Percentiles rank a stretch among this genome's conserved stretches.
phyloP scores from a whole-genome alignment of 2,329 filamentous ascomycete species.

The Diaporthe australafricana region DNA sequence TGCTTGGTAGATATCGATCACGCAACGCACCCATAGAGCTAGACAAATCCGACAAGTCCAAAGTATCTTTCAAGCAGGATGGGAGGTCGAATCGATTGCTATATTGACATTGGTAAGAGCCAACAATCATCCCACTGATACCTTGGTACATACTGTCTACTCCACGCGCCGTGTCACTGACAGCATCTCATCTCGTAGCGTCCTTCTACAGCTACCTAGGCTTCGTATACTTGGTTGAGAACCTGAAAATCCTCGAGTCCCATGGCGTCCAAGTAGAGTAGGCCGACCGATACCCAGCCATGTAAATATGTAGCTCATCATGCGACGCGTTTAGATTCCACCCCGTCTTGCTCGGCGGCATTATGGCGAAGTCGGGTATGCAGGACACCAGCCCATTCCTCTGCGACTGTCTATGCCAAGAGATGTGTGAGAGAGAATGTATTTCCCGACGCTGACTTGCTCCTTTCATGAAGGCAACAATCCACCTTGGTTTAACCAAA shows the following conservation, averaged over 20 bases:
- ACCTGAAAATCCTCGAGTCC: conserved; percentile 63
- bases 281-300: conserved; percentile 42
- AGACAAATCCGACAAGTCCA: not conserved
- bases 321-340: conserved; percentile 63
- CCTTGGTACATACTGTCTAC: not conserved
- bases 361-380: conserved; percentile 70
- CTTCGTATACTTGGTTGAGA: conserved; percentile 68
- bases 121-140: not conserved
- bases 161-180: conserved; percentile 12
- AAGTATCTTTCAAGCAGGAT: conserved; percentile 51
- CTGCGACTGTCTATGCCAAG: too few species aligned
- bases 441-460: not conserved
- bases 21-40: not conserved
- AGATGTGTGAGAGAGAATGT: not conserved
- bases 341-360: conserved; percentile 78
- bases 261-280: conserved; percentile 76
- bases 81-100: conserved; percentile 73
- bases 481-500: conserved; percentile 78
- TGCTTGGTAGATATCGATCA: not conserved
- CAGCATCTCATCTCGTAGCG: conserved; percentile 55
- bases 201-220: conserved; percentile 72
- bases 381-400: conserved; percentile 16
- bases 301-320: conserved; percentile 8
- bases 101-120: conserved; percentile 72
- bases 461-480: conserved; percentile 68